Evolutionary conservation across 202 grass and related monocot species (phyloP), one percentile per base, ranked within the genome.

Genomic region (Brachypodium distachyon): DNA sequence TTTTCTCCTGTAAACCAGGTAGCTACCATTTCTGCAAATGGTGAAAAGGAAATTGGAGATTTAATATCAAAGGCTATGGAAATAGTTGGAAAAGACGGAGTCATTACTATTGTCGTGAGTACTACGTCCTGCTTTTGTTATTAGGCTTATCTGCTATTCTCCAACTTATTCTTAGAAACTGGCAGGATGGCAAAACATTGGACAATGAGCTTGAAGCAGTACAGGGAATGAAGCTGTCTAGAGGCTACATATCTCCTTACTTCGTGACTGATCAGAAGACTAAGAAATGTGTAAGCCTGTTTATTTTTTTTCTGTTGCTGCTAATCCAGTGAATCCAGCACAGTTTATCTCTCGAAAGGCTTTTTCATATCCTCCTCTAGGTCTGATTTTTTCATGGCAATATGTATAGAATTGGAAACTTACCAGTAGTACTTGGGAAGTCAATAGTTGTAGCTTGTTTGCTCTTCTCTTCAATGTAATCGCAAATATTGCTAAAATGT

Each of bases 201-300:
- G 77, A 92, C 37, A 89, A 94, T 78, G 94, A 90, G 69, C 79
- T 97, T 71, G 91, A 97, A 78, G 86, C 84, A 32, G 91, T 92
- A 62, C 91, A 97, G 75, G 94, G 91, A 74, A 94, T 97, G 94
- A 97, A 97, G 77, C 74, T 97, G 27, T 82, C 88, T 26, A 94
- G 94, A 77, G 94, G 94, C 49, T 97, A 90, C 80, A 97, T 97
- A 79, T 97, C 94, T 73, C 94, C 91, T 83, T 92, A 97, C 78
- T 97, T 97, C 71, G 79, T 97, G 46, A 94, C 89, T 59, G 91
- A 97, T 86, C 80, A 78, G 46, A 97, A 92, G 69, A 94, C 91
- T 61, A 89, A 97, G 84, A 97, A 94, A 89, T 97, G 94, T 84
- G 94, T 97, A 85, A 88, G 94, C 84, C 41, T 50, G 1, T 63